phyloP scores from a whole-genome alignment of 331 rosid genomes.

The Pyracantha coccinea region DNA sequence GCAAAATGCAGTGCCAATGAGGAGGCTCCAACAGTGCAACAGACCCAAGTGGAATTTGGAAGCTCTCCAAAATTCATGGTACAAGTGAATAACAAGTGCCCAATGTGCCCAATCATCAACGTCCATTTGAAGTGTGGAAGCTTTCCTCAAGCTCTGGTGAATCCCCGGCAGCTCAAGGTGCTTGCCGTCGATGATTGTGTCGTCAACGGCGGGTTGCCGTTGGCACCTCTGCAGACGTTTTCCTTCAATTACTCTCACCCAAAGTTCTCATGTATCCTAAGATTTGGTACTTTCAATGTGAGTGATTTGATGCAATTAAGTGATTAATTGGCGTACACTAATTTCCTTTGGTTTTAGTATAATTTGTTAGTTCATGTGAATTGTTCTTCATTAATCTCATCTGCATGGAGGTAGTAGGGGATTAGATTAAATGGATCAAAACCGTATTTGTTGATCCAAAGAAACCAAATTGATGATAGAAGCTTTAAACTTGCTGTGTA shows the following conservation, averaged over 20 bases:
- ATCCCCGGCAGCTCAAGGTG: slow-evolving; percentile 29
- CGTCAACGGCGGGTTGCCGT: slow-evolving; percentile 20
- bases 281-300: slow-evolving; percentile 32
- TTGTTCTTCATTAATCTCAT: no score
- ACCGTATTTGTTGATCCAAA: no score
- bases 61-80: slow-evolving; percentile 26
- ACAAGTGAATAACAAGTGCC: slow-evolving; percentile 25
- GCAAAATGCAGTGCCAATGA: slow-evolving; percentile 6
- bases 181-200: slow-evolving; percentile 15
- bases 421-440: no score
- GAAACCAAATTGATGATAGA: no score
- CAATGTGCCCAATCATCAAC: slow-evolving; percentile 31
- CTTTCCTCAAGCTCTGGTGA: slow-evolving; percentile 28
- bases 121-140: slow-evolving; percentile 28
- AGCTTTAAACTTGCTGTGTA: no score
- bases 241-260: slow-evolving; percentile 27
- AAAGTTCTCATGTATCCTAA: slow-evolving; percentile 17
- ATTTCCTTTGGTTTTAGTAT: no score
- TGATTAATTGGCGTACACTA: no score
- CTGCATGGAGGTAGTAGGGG: no score
- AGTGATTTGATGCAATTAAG: background rate
- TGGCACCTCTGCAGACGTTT: slow-evolving; percentile 18
- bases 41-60: slow-evolving; percentile 21
- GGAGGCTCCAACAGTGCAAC: slow-evolving; percentile 22
- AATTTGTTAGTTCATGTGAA: no score